Conservation (phyloP, 2,329 filamentous ascomycete species). For the Teratosphaeria zuluensis region DNA sequence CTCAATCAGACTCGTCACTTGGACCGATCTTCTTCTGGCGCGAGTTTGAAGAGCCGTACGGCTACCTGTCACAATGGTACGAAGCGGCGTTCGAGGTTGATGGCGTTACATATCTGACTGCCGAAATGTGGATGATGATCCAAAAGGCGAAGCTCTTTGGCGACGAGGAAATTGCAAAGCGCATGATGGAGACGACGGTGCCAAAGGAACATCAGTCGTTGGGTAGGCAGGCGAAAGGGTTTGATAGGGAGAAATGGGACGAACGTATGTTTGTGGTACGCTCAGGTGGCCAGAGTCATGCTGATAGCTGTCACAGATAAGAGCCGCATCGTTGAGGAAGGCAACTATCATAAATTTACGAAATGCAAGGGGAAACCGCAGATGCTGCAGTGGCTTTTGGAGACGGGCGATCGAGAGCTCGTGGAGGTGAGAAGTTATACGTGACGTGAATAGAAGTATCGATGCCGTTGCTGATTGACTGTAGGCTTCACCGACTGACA, state of each 20-base stretch:
- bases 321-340: conserved; percentile 46
- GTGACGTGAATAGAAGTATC: too few relatives aligned
- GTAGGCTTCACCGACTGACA: conserved; percentile 43
- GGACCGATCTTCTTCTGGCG: conserved; percentile 29
- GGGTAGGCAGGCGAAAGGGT: conserved; percentile 46
- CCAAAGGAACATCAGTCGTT: conserved; percentile 45
- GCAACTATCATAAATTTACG: conserved; percentile 52
- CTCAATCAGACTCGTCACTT: not conserved
- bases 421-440: conserved; percentile 43
- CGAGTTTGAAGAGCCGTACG: conserved; percentile 35
- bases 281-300: not conserved
- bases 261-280: conserved; percentile 15
- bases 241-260: conserved; percentile 45
- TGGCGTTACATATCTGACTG: conserved; percentile 28
- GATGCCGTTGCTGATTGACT: not conserved
- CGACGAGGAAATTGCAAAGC: conserved; percentile 34
- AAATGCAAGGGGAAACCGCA: conserved; percentile 29
- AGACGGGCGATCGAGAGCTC: conserved; percentile 50
- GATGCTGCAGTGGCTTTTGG: conserved; percentile 42
- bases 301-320: conserved; percentile 30
- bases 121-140: conserved; percentile 43
- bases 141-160: conserved; percentile 34
- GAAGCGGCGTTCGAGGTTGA: conserved; percentile 37
- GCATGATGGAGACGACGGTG: conserved; percentile 40
- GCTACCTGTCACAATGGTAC: conserved; percentile 58